Percentiles rank a stretch among this genome's conserved stretches.
Evolutionary conservation across 192 early-diverging fungal genomes (phyloP).

Genomic region (Umbelopsis ramanniana): DNA sequence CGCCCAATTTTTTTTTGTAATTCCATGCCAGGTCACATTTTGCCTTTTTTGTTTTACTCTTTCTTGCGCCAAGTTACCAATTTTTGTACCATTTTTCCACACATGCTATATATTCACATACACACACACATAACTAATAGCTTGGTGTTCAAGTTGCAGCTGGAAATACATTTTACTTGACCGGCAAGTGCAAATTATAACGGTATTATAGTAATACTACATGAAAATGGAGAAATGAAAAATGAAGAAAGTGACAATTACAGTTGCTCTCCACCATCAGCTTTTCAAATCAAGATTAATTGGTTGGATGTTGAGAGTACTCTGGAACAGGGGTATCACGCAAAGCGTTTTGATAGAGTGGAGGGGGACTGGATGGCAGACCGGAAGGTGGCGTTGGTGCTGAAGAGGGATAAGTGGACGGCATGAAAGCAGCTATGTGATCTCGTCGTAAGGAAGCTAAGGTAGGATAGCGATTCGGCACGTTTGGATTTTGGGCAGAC

Average conservation of each 20-base stretch:
- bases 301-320: background rate
- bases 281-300: background rate
- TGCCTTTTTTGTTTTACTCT: too few species aligned
- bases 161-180: slow-evolving; percentile 5
- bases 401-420: background rate
- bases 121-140: too few species aligned
- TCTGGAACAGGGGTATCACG: background rate
- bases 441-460: slow-evolving; percentile 8
- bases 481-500: background rate
- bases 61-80: too few species aligned
- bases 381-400: background rate
- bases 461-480: slow-evolving; percentile 6
- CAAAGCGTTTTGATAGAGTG: slow-evolving; percentile 15
- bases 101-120: too few species aligned
- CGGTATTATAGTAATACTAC: background rate
- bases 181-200: slow-evolving; percentile 1
- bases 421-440: slow-evolving; percentile 14
- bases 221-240: background rate
- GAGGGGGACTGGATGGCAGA: background rate
- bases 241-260: background rate
- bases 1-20: too few species aligned
- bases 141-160: background rate
- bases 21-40: too few species aligned
- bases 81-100: too few species aligned
- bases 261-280: too few species aligned